Evolutionary conservation across 345 rosid species (phyloP).

Genomic region (Eucalyptus regnans): DNA sequence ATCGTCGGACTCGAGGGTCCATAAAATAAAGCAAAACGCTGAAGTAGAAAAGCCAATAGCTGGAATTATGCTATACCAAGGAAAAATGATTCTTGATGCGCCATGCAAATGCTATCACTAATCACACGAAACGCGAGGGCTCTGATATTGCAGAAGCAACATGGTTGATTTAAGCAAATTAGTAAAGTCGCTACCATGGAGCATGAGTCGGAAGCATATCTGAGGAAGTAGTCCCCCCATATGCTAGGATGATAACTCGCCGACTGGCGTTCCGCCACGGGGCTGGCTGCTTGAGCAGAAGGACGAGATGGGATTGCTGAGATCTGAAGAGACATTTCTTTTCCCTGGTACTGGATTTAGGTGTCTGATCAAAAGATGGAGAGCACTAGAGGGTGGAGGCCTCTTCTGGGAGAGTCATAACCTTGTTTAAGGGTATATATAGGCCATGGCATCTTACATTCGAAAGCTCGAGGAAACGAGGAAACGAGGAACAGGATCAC

Average conservation of each 20-base stretch:
- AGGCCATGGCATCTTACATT: background rate
- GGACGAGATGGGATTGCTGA: background rate
- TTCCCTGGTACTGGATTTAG: background rate
- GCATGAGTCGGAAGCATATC: background rate
- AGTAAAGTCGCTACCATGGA: background rate
- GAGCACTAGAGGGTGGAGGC: background rate
- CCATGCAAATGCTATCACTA: background rate
- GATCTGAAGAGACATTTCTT: background rate
- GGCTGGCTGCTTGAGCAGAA: background rate
- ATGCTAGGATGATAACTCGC: constrained; percentile 2
- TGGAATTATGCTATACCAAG: background rate
- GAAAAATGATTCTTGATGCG: background rate
- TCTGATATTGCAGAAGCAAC: background rate
- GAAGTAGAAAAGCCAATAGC: background rate
- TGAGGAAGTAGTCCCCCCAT: constrained; percentile 12
- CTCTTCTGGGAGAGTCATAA: background rate
- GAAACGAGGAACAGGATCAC: background rate
- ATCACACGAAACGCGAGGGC: background rate
- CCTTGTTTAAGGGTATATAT: background rate
- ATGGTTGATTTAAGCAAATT: background rate
- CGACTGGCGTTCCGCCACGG: background rate
- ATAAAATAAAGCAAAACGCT: background rate
- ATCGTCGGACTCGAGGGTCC: background rate
- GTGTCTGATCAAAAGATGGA: background rate
- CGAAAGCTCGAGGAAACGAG: background rate